Conservation (phyloP, 208 protist genomes). For the Vickermania ingenoplastis region DNA sequence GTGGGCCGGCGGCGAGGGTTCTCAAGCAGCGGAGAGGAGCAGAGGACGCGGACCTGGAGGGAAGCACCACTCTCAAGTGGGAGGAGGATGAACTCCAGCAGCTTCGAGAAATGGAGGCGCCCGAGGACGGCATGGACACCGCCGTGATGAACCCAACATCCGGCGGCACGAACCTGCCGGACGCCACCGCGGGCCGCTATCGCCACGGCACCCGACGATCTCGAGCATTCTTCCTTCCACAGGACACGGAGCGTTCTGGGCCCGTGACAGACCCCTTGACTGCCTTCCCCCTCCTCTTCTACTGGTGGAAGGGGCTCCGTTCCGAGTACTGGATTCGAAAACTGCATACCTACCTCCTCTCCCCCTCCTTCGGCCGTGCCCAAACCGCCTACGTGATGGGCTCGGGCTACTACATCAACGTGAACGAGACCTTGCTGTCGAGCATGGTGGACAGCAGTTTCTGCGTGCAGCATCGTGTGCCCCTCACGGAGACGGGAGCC, state of each 20-base stretch:
- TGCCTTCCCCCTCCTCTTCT: neutral
- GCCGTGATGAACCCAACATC: neutral
- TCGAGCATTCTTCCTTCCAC: neutral
- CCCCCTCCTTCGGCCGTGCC: neutral
- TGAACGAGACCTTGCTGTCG: neutral
- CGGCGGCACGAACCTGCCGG: neutral
- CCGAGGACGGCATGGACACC: neutral
- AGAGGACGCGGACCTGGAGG: neutral
- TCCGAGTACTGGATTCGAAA: neutral
- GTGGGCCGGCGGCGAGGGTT: neutral
- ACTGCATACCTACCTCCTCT: neutral
- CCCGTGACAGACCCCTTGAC: neutral
- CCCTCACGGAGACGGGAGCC: conserved; percentile 2
- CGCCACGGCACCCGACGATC: neutral
- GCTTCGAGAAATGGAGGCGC: neutral
- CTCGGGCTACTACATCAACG: conserved; percentile 3
- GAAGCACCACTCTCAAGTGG: neutral
- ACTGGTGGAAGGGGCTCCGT: neutral
- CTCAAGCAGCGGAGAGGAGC: neutral
- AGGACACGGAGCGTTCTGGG: neutral
- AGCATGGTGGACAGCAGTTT: neutral
- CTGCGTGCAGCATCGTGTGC: conserved; percentile 2
- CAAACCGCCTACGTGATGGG: neutral
- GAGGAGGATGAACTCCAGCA: neutral
- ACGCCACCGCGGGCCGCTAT: neutral